Evolutionary conservation across 768 basidiomycete species (phyloP), one percentile per base, ranked within the genome.

Genomic region (Cantharellus anzutake): DNA sequence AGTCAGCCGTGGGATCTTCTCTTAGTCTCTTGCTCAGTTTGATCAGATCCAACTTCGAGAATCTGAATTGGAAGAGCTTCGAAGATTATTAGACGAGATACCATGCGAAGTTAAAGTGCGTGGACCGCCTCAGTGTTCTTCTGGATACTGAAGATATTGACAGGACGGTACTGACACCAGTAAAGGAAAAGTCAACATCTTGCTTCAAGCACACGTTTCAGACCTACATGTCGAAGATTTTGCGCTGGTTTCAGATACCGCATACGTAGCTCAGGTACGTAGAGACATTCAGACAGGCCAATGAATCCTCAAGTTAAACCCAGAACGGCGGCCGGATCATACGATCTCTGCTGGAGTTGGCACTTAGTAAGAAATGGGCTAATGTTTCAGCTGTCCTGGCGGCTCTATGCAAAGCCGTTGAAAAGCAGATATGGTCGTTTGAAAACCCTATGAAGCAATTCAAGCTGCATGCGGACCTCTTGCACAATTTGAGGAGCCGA

Each of bases 1-100:
- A 41, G 51, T 35, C 2, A 16, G 53, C 1, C 2, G 16, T 11
- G 41, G 11, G 40, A 16, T 14, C 34, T 51, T 1, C 39, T 55
- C 41, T 59, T 3, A 42, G 37, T 4, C 56, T 16, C 34, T 48
- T 4, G 41, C 37, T 20, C 64, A 96, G 88, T 98, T 98, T 66
- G 80, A 91, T 61, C 96, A 99, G 73, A 82, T 99, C 56, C 90
- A 94, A 74, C 73, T 94, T 2, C 80, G 96, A 56, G 94, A 97
- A 67, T 82, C 83, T 37, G 96, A 99, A 69, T 71, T 82, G 39
- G 76, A 83, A 59, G 96, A 99, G 68, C 75, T 99, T 3, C 79
- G 86, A 64, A 70, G 72, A 52, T 69, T 98, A 59, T 75, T 81
- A 73, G 76, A 80, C 59, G 70, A 73, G 52, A 73, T 82, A 60